A percentile compares a stretch with the other conserved stretches of the same genome.
Evolutionary conservation across 441 rosid genomes (phyloP).

Genomic region (Flueggea neowawraea): DNA sequence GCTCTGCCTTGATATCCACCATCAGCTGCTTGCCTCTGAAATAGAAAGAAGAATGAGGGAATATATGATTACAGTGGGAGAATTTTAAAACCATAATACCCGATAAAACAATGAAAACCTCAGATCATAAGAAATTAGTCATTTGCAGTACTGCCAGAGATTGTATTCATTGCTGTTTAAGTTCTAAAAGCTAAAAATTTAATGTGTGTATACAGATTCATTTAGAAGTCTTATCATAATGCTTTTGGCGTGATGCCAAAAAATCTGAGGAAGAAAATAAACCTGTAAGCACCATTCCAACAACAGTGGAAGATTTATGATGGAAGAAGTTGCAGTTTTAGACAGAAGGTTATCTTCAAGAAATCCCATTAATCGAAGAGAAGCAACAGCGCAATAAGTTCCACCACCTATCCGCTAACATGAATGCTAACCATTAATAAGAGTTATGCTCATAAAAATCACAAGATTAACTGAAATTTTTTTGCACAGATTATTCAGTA

Average conservation of each 20-base stretch:
- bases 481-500: too few relatives aligned
- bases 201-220: background rate
- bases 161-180: constrained; percentile 1
- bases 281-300: constrained; percentile 87
- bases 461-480: background rate
- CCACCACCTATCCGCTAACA: constrained; percentile 93
- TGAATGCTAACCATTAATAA: constrained; percentile 27
- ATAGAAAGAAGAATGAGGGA: constrained; percentile 9
- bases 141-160: background rate
- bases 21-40: constrained; percentile 79
- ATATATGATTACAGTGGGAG: constrained; percentile 1
- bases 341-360: constrained; percentile 63
- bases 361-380: constrained; percentile 83
- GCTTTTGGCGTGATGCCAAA: too few relatives aligned
- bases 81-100: background rate
- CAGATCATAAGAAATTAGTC: constrained; percentile 1
- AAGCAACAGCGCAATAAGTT: constrained; percentile 92
- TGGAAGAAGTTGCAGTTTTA: constrained; percentile 35
- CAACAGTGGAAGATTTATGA: constrained; percentile 45
- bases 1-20: constrained; percentile 95
- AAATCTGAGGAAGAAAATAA: constrained; percentile 10
- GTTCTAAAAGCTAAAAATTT: too few relatives aligned
- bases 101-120: background rate
- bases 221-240: background rate
- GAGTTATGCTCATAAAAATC: constrained; percentile 7